Conservation (phyloP, 805 yeast genomes). For the Suhomyces tanzawaensis region DNA sequence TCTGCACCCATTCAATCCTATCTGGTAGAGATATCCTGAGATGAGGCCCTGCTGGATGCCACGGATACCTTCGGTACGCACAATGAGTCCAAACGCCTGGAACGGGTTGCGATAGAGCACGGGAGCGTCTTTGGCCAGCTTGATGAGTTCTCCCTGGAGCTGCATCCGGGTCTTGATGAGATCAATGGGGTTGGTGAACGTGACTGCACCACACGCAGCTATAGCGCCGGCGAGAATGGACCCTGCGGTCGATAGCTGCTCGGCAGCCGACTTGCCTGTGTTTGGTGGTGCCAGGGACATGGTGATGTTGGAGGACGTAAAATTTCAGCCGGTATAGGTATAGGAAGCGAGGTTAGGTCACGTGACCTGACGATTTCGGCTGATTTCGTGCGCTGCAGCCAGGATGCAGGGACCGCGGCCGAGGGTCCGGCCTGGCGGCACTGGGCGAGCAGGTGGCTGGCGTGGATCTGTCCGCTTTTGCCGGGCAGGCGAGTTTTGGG, state of each 20-base stretch:
- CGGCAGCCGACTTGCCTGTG: constrained; percentile 8
- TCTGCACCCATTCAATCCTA: constrained; percentile 91
- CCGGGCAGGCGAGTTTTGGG: too few species aligned
- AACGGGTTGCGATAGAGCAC: constrained; percentile 72
- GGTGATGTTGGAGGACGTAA: too few species aligned
- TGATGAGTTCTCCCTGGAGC: constrained; percentile 84
- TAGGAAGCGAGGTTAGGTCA: too few species aligned
- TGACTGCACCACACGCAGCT: constrained; percentile 98
- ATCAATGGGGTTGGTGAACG: constrained; percentile 94
- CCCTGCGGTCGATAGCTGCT: constrained; percentile 24
- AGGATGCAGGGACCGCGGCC: too few species aligned
- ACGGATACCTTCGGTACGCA: constrained; percentile 75
- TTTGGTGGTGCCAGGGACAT: background rate
- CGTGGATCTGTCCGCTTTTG: too few species aligned
- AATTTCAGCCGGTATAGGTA: too few species aligned
- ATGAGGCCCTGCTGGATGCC: constrained; percentile 88
- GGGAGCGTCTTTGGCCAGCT: constrained; percentile 48
- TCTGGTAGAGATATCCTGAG: constrained; percentile 87
- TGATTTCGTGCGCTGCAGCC: too few species aligned
- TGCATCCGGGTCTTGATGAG: constrained; percentile 95
- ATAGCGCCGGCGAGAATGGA: constrained; percentile 29
- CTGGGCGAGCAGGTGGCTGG: too few species aligned
- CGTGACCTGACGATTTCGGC: too few species aligned
- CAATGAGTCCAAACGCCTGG: constrained; percentile 76
- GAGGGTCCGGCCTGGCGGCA: too few species aligned